Conservation (phyloP, 1,139 yeast genomes). For the Hyphopichia burtonii region DNA sequence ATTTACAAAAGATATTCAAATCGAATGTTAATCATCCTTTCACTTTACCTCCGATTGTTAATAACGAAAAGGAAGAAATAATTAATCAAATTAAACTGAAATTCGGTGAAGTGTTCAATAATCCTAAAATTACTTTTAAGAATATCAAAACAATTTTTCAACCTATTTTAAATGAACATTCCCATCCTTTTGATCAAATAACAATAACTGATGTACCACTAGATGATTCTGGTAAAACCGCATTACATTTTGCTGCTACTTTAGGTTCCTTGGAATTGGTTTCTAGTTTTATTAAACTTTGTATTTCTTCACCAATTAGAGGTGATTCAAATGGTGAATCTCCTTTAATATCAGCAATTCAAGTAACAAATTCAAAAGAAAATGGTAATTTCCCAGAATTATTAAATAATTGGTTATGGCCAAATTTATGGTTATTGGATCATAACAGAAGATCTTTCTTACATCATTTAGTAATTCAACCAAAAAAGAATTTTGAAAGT, state of each 20-base stretch:
- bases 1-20: slow-evolving; percentile 19
- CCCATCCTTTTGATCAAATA: slow-evolving; percentile 7
- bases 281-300: slow-evolving; percentile 34
- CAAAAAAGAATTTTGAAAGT: slow-evolving; percentile 31
- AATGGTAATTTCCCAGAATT: slow-evolving; percentile 39
- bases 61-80: slow-evolving; percentile 26
- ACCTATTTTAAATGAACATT: slow-evolving; percentile 15
- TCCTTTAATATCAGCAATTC: slow-evolving; percentile 39
- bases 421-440: slow-evolving; percentile 38
- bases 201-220: slow-evolving; percentile 35
- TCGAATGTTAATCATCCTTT: slow-evolving; percentile 49
- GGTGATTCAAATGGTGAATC: slow-evolving; percentile 40
- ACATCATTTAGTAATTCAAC: slow-evolving; percentile 34
- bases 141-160: slow-evolving; percentile 30
- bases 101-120: slow-evolving; percentile 44
- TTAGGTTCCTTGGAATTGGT: slow-evolving; percentile 41
- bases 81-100: slow-evolving; percentile 57
- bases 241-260: slow-evolving; percentile 47
- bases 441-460: slow-evolving; percentile 33
- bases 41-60: slow-evolving; percentile 53
- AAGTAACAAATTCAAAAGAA: slow-evolving; percentile 48
- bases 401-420: slow-evolving; percentile 36
- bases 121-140: slow-evolving; percentile 30
- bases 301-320: slow-evolving; percentile 41
- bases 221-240: slow-evolving; percentile 45